Base-by-base conservation (phyloP, 176 grass and related monocot species). In the Eragrostis nindensis region DNA sequence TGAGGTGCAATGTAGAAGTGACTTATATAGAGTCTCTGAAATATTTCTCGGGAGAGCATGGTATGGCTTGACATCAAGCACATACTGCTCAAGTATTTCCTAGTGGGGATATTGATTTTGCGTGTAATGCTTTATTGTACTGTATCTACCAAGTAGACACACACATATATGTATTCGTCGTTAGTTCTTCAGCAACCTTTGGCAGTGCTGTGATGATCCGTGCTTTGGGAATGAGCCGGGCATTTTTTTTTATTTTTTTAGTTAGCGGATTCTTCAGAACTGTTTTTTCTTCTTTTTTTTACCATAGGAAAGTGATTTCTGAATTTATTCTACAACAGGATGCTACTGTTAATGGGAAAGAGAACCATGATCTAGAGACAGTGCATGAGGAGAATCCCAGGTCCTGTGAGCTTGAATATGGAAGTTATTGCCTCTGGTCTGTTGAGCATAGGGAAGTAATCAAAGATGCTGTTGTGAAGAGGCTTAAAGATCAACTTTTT, bases 371-470 rank as follows among this genome's bases (percentile, higher is more conserved):
- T 19, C 70, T 83, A 80, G 80, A 84, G 39, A 77, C 68, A 27
- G 25, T 14, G 5, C 41, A 24, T 39, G 49, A 84, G 39, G 81
- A 75, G 62, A 81, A 60, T 22, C 43, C 81, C 50, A 91, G 60
- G 70, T 87, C 86, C 12, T 97, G 91, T 80, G 83, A 97, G 68
- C 85, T 87, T 72, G 84, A 97, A 83, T 93, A 89, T 66, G 91
- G 94, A 48, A 93, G 88, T 72, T 97, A 93, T 69, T 97, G 94
- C 45, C 86, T 93, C 57, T 97, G 94, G 94, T 93, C 94, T 74
- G 78, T 76, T 64, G 88, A 93, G 70, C 89, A 97, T 68, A 97
- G 79, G 82, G 86, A 93, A 70, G 76, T 66, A 25, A 93, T 97
- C 78, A 87, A 91, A 88, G 94, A 93, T 87, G 57, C 65, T 65